A percentile compares a stretch with the other conserved stretches of the same genome.
Evolutionary conservation across 495 filamentous ascomycete genomes (phyloP).

Genomic region (Polyplosphaeria fusca): DNA sequence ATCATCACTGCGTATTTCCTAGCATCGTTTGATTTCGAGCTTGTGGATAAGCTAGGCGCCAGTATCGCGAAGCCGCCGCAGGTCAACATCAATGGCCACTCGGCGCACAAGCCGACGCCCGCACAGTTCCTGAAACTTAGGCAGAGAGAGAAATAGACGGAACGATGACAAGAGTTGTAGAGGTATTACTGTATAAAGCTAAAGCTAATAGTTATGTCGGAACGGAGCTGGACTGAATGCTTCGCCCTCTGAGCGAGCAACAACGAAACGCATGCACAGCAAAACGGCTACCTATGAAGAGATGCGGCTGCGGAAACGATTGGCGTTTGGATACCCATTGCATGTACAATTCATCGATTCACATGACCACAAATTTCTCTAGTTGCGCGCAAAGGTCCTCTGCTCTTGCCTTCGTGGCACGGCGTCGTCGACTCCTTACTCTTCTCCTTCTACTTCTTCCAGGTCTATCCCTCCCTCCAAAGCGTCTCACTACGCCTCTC

Average conservation of each 20-base stretch:
- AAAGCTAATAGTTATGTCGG: background rate
- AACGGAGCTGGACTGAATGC: too few species aligned
- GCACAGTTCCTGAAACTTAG: constrained; percentile 1
- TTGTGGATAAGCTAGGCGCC: constrained; percentile 15
- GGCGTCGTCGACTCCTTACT: too few species aligned
- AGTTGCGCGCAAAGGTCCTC: too few species aligned
- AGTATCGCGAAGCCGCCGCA: background rate
- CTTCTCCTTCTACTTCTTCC: too few species aligned
- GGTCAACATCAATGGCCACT: constrained; percentile 15
- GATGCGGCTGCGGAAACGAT: background rate
- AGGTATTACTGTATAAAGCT: background rate
- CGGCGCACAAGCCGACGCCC: constrained; percentile 12
- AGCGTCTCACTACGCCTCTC: too few species aligned
- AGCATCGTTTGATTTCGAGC: constrained; percentile 31
- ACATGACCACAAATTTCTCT: too few species aligned
- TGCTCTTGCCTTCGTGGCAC: too few species aligned
- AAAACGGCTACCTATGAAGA: background rate
- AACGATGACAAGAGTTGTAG: background rate
- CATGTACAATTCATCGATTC: too few species aligned
- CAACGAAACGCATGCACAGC: background rate
- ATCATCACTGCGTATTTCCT: constrained; percentile 47
- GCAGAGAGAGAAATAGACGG: constrained; percentile 17
- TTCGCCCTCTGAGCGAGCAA: too few species aligned
- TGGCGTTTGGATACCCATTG: background rate
- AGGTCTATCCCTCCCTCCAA: too few species aligned